Percentiles rank a stretch among this genome's conserved stretches.
phyloP scores from a whole-genome alignment of 768 basidiomycete species.

The Obba rivulosa region DNA sequence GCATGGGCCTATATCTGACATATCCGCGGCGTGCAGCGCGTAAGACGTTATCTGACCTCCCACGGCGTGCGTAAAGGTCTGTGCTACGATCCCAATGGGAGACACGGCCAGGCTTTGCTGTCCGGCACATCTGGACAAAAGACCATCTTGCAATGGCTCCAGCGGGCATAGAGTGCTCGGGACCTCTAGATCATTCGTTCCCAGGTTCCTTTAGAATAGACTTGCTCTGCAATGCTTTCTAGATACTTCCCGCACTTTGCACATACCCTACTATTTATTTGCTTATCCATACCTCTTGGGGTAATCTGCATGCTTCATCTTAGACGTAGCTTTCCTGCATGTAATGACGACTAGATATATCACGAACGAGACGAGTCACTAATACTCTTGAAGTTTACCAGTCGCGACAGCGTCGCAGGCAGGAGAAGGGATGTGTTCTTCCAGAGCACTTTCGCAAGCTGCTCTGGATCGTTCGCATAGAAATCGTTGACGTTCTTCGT shows the following conservation, averaged over 20 bases:
- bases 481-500: constrained; percentile 46
- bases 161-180: constrained; percentile 11
- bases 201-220: neutral
- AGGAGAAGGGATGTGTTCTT: no score
- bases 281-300: no score
- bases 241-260: neutral
- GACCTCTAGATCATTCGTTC: neutral
- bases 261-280: neutral
- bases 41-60: constrained; percentile 66
- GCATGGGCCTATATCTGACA: neutral
- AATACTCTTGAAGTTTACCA: no score
- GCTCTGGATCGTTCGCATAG: constrained; percentile 31
- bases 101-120: constrained; percentile 58
- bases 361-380: no score
- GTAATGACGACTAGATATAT: no score
- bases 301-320: no score
- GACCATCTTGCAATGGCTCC: constrained; percentile 62
- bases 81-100: constrained; percentile 56
- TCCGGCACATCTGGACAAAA: constrained; percentile 46
- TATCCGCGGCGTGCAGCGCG: constrained; percentile 41
- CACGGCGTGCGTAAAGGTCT: constrained; percentile 69
- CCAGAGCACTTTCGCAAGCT: constrained; percentile 2
- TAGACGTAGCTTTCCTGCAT: no score
- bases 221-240: neutral
- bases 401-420: no score